Conservation (phyloP, 176 grass and related monocot species). For the Carex myosuroides region DNA sequence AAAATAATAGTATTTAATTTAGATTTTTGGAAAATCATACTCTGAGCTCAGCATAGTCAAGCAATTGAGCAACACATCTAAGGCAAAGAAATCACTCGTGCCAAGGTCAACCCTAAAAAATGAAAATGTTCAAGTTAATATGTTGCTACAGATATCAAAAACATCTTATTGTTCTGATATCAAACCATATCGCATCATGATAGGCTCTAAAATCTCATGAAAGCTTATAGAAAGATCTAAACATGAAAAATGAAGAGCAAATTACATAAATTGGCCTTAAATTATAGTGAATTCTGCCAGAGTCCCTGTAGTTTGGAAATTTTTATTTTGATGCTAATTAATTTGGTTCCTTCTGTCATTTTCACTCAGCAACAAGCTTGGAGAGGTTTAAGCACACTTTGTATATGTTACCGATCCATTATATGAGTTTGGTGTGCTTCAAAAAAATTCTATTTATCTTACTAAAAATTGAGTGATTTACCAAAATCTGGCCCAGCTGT, state of each 20-base stretch:
- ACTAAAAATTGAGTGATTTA: conserved; percentile 13
- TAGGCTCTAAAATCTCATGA: background rate
- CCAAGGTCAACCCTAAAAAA: conserved; percentile 80
- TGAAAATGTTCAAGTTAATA: background rate
- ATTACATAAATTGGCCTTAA: background rate
- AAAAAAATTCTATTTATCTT: background rate
- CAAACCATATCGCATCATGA: background rate
- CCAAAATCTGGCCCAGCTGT: conserved; percentile 81
- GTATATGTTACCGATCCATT: background rate
- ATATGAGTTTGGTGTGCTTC: background rate
- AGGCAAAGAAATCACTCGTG: conserved; percentile 70
- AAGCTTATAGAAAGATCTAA: background rate
- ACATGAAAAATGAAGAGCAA: background rate
- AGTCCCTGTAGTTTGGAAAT: background rate
- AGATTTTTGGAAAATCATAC: conserved; percentile 36
- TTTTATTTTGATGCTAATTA: background rate
- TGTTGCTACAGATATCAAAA: background rate
- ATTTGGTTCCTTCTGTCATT: background rate
- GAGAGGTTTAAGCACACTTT: background rate
- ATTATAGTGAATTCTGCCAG: background rate
- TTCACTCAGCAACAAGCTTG: background rate
- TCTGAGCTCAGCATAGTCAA: conserved; percentile 72
- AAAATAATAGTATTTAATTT: background rate
- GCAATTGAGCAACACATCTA: conserved; percentile 93
- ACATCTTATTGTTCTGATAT: background rate